Conservation (phyloP, 2,329 filamentous ascomycete species). For the Coniochaeta pulveracea region DNA sequence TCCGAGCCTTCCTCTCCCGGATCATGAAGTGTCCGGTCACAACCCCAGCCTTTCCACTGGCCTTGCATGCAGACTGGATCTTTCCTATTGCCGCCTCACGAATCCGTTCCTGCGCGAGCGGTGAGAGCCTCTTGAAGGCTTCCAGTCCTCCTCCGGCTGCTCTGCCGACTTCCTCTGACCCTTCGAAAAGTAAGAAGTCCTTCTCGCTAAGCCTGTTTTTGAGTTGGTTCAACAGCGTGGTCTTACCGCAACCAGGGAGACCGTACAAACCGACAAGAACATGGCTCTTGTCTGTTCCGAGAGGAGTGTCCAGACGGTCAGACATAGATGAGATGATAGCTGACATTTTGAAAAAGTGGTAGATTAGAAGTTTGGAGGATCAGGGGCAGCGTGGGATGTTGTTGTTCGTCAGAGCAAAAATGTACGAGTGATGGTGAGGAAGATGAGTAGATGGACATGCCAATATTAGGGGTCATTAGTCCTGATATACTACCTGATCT, state of each 20-base stretch:
- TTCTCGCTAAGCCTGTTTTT: constrained; percentile 19
- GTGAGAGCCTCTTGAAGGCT: constrained; percentile 28
- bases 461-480: too few species aligned
- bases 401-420: too few species aligned
- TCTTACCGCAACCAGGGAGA: constrained; percentile 42
- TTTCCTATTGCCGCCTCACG: constrained; percentile 32
- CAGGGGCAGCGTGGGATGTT: too few species aligned
- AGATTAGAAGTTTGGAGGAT: too few species aligned
- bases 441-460: too few species aligned
- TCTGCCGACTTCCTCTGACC: constrained; percentile 32
- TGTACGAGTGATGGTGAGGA: too few species aligned
- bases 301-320: too few species aligned
- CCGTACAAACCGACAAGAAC: constrained; percentile 42
- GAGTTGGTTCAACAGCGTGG: constrained; percentile 29
- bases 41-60: constrained; percentile 25
- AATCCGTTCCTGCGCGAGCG: constrained; percentile 22
- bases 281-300: constrained; percentile 10
- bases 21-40: constrained; percentile 47
- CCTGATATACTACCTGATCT: too few species aligned
- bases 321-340: too few species aligned
- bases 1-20: constrained; percentile 24
- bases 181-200: constrained; percentile 37
- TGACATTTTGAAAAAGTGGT: too few species aligned
- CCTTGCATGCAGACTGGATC: constrained; percentile 25
- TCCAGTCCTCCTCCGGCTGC: constrained; percentile 33